A percentile compares a stretch with the other conserved stretches of the same genome.
Evolutionary conservation across 768 basidiomycete genomes (phyloP).

Genomic region (Suillus sp.): DNA sequence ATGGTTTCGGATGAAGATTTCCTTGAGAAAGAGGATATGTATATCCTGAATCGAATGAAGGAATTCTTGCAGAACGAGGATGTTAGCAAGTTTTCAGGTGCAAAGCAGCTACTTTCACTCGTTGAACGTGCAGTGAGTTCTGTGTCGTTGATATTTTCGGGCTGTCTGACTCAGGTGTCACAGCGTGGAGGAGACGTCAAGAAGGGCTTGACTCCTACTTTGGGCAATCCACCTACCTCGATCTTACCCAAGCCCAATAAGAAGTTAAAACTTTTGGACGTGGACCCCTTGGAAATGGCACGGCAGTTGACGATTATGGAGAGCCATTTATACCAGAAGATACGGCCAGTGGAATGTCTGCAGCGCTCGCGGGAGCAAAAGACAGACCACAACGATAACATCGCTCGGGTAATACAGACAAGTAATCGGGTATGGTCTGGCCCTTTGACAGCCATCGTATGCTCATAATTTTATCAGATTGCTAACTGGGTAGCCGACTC

Average conservation of each 20-base stretch:
- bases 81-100: conserved; percentile 63
- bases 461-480: conserved; percentile 51
- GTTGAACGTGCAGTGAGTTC: conserved; percentile 79
- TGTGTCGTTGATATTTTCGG: conserved; percentile 6
- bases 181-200: conserved; percentile 57
- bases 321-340: conserved; percentile 81
- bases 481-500: conserved; percentile 91
- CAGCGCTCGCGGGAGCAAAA: conserved; percentile 79
- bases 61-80: conserved; percentile 72
- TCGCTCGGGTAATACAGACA: conserved; percentile 83
- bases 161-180: conserved; percentile 19
- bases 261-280: conserved; percentile 80
- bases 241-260: conserved; percentile 71
- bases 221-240: conserved; percentile 70
- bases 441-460: conserved; percentile 5
- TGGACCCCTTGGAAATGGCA: conserved; percentile 88
- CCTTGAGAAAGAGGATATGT: conserved; percentile 83
- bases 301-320: conserved; percentile 94
- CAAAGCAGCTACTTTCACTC: conserved; percentile 70
- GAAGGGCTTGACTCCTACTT: conserved; percentile 56
- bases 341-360: conserved; percentile 88
- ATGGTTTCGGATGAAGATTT: conserved; percentile 86
- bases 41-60: conserved; percentile 80
- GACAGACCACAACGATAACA: conserved; percentile 77
- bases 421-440: conserved; percentile 70